Percentiles rank a stretch among this genome's conserved stretches.
These are phyloP conservation scores for Tricholoma matsutake DNA, from an alignment of 768 basidiomycete species.

Conservation along the genomic window DNA sequence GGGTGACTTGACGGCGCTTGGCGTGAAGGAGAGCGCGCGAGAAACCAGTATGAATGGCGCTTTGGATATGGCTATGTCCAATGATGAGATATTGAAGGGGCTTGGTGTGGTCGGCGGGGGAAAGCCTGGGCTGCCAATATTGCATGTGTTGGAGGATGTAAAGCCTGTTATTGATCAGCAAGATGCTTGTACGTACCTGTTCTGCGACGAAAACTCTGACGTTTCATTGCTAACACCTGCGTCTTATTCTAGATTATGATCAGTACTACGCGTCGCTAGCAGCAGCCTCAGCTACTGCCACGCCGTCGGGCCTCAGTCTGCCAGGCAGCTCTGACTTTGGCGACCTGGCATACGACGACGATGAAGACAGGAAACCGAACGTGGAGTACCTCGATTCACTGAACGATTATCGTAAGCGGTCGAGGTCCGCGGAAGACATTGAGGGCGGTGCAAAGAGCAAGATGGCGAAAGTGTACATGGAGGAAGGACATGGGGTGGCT, in stretches of 20 bases:
- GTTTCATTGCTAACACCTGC: background rate
- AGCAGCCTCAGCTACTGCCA: slow-evolving; percentile 54
- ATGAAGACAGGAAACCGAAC: slow-evolving; percentile 66
- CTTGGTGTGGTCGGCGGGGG: slow-evolving; percentile 52
- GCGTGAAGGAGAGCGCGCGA: slow-evolving; percentile 69
- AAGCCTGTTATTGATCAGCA: slow-evolving; percentile 45
- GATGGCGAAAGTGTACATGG: slow-evolving; percentile 32
- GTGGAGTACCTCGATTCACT: slow-evolving; percentile 65
- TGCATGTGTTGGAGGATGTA: slow-evolving; percentile 21
- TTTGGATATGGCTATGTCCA: slow-evolving; percentile 39
- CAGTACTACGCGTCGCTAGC: slow-evolving; percentile 80
- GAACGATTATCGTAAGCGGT: slow-evolving; percentile 73
- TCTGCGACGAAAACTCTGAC: background rate
- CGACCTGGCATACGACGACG: slow-evolving; percentile 55
- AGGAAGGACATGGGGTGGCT: slow-evolving; percentile 25
- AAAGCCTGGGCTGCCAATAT: slow-evolving; percentile 22
- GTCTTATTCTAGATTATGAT: slow-evolving; percentile 56
- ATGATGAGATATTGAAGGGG: slow-evolving; percentile 72
- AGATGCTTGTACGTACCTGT: slow-evolving; percentile 55
- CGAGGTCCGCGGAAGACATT: slow-evolving; percentile 62
- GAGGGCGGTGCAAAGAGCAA: slow-evolving; percentile 36
- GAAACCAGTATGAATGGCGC: slow-evolving; percentile 27
- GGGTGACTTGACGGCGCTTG: slow-evolving; percentile 85
- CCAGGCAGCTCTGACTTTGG: slow-evolving; percentile 45
- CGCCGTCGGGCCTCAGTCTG: slow-evolving; percentile 53